These are phyloP conservation scores for Xylariaceae sp. DNA, from an alignment of 2,329 filamentous ascomycete species.

Conservation along the genomic window DNA sequence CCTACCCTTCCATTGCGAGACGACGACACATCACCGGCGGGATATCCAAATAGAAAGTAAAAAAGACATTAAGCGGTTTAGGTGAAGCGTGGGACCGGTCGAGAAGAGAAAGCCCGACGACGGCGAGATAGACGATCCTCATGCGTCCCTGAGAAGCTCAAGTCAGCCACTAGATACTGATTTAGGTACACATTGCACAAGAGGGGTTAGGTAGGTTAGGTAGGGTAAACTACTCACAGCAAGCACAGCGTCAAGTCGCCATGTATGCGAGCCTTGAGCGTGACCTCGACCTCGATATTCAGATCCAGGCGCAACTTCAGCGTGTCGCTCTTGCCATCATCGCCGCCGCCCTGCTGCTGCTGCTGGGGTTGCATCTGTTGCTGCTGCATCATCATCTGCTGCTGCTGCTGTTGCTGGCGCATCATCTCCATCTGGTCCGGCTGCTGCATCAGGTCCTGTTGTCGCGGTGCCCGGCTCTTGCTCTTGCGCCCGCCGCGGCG, in stretches of 20 bases:
- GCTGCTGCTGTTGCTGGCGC: conserved; percentile 10
- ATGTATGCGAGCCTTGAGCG: conserved; percentile 80
- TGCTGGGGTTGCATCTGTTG: conserved; percentile 7
- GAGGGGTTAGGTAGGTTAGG: neutral
- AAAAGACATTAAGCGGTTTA: no score
- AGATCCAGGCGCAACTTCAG: conserved; percentile 68
- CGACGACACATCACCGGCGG: no score
- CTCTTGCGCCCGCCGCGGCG: conserved; percentile 13
- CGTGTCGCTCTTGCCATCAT: conserved; percentile 47
- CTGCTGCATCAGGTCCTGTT: conserved; percentile 7
- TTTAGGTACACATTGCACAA: no score
- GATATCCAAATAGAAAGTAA: no score
- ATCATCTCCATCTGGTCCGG: conserved; percentile 9
- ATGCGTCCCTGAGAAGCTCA: conserved; percentile 7
- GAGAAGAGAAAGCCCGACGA: no score
- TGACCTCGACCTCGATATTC: conserved; percentile 78
- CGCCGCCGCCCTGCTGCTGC: conserved; percentile 8
- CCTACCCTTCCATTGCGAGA: no score
- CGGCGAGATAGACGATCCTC: conserved; percentile 1
- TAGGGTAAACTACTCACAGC: conserved; percentile 35
- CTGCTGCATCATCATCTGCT: conserved; percentile 7
- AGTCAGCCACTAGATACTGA: no score
- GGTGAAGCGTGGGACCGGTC: no score
- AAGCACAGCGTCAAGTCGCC: conserved; percentile 75
- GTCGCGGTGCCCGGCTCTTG: conserved; percentile 7